These are phyloP conservation scores for Raffaelea deltoideospora DNA, from an alignment of 2,329 filamentous ascomycete genomes.

Conservation along the genomic window DNA sequence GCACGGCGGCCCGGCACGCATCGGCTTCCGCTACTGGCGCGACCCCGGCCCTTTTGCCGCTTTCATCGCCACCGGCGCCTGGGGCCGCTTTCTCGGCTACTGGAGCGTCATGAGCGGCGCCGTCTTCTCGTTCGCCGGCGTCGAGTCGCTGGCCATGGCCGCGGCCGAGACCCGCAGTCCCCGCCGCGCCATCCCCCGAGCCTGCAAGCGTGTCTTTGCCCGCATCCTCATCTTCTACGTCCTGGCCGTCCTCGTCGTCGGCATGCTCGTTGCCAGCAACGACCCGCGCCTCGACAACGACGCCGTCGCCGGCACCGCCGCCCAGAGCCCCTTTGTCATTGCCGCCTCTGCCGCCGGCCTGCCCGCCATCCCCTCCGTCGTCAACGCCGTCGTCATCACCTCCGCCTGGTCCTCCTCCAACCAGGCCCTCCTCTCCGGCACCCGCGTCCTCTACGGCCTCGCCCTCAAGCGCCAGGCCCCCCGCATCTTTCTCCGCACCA, in stretches of 20 bases:
- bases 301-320: constrained; percentile 32
- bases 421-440: constrained; percentile 44
- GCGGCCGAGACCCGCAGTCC: constrained; percentile 61
- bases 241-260: constrained; percentile 52
- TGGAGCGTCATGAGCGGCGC: constrained; percentile 42
- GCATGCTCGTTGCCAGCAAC: constrained; percentile 48
- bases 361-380: constrained; percentile 50
- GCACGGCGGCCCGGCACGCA: constrained; percentile 29
- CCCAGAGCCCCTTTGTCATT: constrained; percentile 52
- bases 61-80: constrained; percentile 28
- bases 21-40: constrained; percentile 36
- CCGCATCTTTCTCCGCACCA: constrained; percentile 36
- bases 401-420: constrained; percentile 58
- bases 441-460: constrained; percentile 42
- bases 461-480: constrained; percentile 45
- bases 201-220: constrained; percentile 62
- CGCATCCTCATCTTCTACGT: constrained; percentile 58
- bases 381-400: constrained; percentile 64
- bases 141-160: constrained; percentile 31
- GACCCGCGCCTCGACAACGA: constrained; percentile 32
- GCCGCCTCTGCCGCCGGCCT: constrained; percentile 55
- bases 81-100: constrained; percentile 41
- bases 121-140: constrained; percentile 43
- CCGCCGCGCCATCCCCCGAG: constrained; percentile 53
- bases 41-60: constrained; percentile 31